Evolutionary conservation across 2,329 filamentous ascomycete genomes (phyloP).

Genomic region (Whalleya microplaca): DNA sequence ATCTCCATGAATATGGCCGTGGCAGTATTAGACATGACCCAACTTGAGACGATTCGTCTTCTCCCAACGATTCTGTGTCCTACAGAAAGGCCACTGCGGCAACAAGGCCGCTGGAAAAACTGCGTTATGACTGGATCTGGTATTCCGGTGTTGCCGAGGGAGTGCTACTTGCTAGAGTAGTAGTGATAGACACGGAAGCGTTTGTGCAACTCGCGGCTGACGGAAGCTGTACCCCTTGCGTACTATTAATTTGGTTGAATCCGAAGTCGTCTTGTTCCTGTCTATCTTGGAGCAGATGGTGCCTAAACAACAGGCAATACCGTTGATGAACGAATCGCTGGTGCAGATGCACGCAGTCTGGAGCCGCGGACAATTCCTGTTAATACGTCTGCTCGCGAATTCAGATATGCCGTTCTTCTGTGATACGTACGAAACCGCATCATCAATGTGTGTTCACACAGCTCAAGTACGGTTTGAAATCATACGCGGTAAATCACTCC

Average conservation of each 20-base stretch:
- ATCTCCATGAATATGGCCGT: neutral
- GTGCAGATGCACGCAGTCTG: conserved; percentile 55
- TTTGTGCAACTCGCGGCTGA: conserved; percentile 20
- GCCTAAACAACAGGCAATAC: conserved; percentile 54
- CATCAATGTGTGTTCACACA: neutral
- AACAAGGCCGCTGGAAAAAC: conserved; percentile 20
- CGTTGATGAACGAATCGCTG: conserved; percentile 46
- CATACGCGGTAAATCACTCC: conserved; percentile 32
- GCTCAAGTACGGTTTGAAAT: neutral
- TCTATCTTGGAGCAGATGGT: conserved; percentile 45
- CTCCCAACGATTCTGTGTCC: neutral
- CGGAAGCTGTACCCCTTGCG: conserved; percentile 36
- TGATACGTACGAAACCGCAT: neutral
- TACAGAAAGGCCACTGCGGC: conserved; percentile 26
- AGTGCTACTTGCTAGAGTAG: conserved; percentile 2
- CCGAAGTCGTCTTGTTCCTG: conserved; percentile 40
- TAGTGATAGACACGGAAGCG: neutral
- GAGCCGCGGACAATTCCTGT: conserved; percentile 43
- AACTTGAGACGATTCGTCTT: neutral
- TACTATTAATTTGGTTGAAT: conserved; percentile 40
- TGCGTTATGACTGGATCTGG: conserved; percentile 3
- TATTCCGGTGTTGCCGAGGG: conserved; percentile 15
- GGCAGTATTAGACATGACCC: neutral
- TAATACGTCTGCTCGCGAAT: conserved; percentile 43
- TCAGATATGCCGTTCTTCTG: conserved; percentile 38